Conservation (phyloP, 805 yeast genomes). For the Ogataea saltuana region DNA sequence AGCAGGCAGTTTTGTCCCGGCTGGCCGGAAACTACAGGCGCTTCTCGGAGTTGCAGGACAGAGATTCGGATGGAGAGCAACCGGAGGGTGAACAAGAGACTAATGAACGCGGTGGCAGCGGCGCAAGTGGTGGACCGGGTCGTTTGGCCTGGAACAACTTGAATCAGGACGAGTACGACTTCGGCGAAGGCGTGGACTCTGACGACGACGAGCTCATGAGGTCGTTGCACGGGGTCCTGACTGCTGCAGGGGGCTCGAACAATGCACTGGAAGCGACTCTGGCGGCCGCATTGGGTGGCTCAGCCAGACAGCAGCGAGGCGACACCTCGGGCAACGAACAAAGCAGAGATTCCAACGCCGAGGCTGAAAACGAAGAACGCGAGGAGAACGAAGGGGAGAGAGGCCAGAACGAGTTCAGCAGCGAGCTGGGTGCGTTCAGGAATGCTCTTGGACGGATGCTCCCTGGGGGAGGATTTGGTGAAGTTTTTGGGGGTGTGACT, state of each 20-base stretch:
- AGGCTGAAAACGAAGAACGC: constrained; percentile 30
- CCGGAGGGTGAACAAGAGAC: constrained; percentile 11
- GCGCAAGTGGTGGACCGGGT: no score
- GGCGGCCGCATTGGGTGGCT: constrained; percentile 15
- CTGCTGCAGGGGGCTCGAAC: constrained; percentile 9
- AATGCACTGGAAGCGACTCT: constrained; percentile 10
- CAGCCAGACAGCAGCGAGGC: constrained; percentile 6
- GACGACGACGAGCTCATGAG: constrained; percentile 25
- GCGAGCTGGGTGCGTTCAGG: constrained; percentile 24
- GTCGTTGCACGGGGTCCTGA: constrained; percentile 18
- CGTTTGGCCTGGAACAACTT: no score
- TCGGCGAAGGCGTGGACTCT: constrained; percentile 12
- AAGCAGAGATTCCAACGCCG: constrained; percentile 28
- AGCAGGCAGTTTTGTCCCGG: constrained; percentile 35
- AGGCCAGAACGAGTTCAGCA: constrained; percentile 14
- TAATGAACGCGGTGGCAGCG: constrained; percentile 1
- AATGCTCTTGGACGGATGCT: constrained; percentile 31
- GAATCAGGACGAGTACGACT: constrained; percentile 4
- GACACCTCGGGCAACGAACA: constrained; percentile 21
- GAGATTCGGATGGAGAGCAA: constrained; percentile 5
- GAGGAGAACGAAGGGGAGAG: constrained; percentile 18
- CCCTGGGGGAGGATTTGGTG: constrained; percentile 33
- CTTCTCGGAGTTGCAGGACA: constrained; percentile 31
- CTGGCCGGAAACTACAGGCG: constrained; percentile 43
- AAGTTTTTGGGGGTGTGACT: constrained; percentile 26